A percentile compares a stretch with the other conserved stretches of the same genome.
phyloP scores from a whole-genome alignment of 73 alveolate genomes.

The Symbiodinium natans region DNA sequence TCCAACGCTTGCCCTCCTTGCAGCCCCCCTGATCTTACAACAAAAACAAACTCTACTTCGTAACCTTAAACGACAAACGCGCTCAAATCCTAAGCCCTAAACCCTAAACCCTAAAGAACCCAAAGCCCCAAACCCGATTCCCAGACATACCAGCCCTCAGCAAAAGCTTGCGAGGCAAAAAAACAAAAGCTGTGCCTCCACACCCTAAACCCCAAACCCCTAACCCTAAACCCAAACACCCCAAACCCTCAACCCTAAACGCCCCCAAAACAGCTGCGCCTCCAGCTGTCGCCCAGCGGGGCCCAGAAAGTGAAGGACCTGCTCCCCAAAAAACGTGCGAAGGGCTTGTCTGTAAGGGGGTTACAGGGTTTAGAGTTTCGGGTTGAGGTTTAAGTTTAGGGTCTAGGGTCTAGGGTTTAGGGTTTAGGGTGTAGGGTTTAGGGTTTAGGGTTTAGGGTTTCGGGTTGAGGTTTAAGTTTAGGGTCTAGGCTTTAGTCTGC shows the following conservation, averaged over 20 bases:
- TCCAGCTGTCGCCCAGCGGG: background rate
- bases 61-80: background rate
- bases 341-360: background rate
- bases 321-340: background rate
- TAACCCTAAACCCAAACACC: no score
- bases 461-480: no score
- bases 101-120: background rate
- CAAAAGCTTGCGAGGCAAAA: no score
- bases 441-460: background rate
- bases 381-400: no score
- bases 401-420: no score
- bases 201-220: background rate
- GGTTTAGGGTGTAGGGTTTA: background rate
- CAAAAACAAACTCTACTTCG: no score
- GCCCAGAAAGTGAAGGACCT: background rate
- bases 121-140: background rate
- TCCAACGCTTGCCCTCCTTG: no score
- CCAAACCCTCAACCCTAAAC: no score
- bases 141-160: background rate
- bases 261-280: background rate
- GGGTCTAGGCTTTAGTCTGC: no score
- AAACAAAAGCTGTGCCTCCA: background rate
- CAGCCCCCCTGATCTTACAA: no score
- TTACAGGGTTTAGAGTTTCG: background rate
- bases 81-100: background rate